Conservation (phyloP, 2,329 filamentous ascomycete genomes). For the Aspergillus intermedius region DNA sequence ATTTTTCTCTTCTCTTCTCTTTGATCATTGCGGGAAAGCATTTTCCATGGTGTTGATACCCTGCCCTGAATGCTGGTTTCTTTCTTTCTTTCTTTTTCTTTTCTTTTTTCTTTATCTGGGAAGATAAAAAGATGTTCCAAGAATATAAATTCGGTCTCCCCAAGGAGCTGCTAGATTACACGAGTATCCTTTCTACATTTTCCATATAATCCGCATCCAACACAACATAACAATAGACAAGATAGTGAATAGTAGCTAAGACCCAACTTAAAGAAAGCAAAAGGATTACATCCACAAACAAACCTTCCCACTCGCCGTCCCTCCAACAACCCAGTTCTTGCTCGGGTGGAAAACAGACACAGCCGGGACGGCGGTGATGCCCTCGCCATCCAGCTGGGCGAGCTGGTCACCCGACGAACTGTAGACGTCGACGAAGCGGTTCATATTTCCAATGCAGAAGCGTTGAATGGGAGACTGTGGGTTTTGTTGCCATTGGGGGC, state of each 20-base stretch:
- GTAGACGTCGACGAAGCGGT: constrained; percentile 89
- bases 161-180: too few species aligned
- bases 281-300: constrained; percentile 71
- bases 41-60: constrained; percentile 41
- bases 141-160: too few species aligned
- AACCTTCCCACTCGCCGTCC: constrained; percentile 85
- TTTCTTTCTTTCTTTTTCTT: constrained; percentile 6
- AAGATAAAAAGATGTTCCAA: constrained; percentile 3
- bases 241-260: too few species aligned
- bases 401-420: constrained; percentile 75
- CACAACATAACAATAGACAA: too few species aligned
- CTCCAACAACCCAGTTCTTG: constrained; percentile 85
- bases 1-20: constrained; percentile 7
- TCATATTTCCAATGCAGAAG: constrained; percentile 95
- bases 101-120: constrained; percentile 6
- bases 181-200: too few species aligned
- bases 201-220: too few species aligned
- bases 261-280: too few species aligned
- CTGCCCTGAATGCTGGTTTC: constrained; percentile 28
- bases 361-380: constrained; percentile 89
- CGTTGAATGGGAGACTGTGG: constrained; percentile 76
- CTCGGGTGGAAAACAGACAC: constrained; percentile 86
- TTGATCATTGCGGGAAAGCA: constrained; percentile 21
- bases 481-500: constrained; percentile 83
- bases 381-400: constrained; percentile 80